A percentile compares a stretch with the other conserved stretches of the same genome.
These are phyloP conservation scores for Penicillium cataractarum DNA, from an alignment of 495 filamentous ascomycete species.

Conservation along the genomic window DNA sequence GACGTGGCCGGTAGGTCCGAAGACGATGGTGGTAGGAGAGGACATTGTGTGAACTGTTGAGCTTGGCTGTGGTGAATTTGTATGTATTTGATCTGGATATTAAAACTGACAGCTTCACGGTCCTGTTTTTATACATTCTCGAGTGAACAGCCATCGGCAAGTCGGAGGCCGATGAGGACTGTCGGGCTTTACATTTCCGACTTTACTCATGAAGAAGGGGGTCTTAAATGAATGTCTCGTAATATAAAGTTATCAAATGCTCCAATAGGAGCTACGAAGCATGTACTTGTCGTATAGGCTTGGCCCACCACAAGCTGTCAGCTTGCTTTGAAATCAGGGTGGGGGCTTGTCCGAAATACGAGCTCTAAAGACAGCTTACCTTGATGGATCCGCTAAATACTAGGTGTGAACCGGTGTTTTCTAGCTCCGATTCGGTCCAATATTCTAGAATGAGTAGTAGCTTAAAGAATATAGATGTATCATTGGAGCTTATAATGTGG, in stretches of 20 bases:
- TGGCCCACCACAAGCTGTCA: background rate
- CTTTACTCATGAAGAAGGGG: background rate
- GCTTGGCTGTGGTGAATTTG: background rate
- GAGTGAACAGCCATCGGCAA: background rate
- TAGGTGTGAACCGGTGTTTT: background rate
- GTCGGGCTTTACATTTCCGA: background rate
- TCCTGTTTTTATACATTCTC: background rate
- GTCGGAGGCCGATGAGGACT: background rate
- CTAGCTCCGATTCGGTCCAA: background rate
- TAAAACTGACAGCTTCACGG: background rate
- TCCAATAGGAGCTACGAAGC: background rate
- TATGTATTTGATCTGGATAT: background rate
- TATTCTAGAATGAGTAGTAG: background rate
- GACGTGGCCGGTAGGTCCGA: slow-evolving; percentile 34
- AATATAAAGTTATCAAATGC: background rate
- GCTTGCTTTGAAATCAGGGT: slow-evolving; percentile 5
- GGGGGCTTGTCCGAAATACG: background rate
- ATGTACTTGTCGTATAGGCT: background rate
- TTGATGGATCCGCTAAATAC: background rate
- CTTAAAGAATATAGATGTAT: too few species aligned
- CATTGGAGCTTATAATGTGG: background rate
- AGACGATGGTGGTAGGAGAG: slow-evolving; percentile 21
- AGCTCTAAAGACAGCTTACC: background rate
- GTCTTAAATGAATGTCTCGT: background rate
- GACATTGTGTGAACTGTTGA: background rate